Base-by-base conservation (phyloP, 129 eudicot genomes). In the Rutidosis leptorrhynchoides region DNA sequence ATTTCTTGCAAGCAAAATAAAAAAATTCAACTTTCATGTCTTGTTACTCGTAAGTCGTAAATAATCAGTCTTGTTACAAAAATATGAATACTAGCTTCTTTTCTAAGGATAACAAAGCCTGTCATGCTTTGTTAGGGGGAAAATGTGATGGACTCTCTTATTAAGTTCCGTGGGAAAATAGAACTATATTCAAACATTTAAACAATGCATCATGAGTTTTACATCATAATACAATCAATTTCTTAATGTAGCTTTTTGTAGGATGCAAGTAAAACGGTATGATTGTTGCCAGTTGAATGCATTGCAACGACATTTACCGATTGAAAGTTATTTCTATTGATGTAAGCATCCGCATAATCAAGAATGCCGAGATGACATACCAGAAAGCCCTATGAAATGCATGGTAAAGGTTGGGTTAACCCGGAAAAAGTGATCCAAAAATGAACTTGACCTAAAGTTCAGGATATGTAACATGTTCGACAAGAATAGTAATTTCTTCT, bases 121-220 rank as follows among this genome's bases (percentile, higher is more conserved):
- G 10, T 26, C 15, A 57, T 7, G 46, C 26, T 67, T 49, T 21
- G 19, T 2, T 3, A 29, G 14, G 25, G 28, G 8, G n/a, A 21
- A 28, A 6, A 67, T 52, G 7, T 21, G 48, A 46, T 45, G 12
- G 15, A 20, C 11, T 48, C 26, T 64, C 58, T n/a, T 65, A 28
- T 29, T 28, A 53, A 10, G 42, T 67, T 52, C 51, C 33, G 28
- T 22, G 43, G 27, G 42, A 32, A 7, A 54, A 35, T n/a, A 32
- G 9, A 68, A n/a, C 8, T 20, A 19, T 51, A 29, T 11, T 43
- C 15, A 32, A 12, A 22, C 52, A 33, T 53, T 53, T 33, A 1
- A 33, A 68, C 53, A 53, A 33, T 37, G 11, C 40, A 17, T 27
- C 63, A 68, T 25, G 58, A 54, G 29, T 22, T 33, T 12, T 52